phyloP scores from a whole-genome alignment of 352 stramenopile genomes.

The Globisporangium echinulatum region DNA sequence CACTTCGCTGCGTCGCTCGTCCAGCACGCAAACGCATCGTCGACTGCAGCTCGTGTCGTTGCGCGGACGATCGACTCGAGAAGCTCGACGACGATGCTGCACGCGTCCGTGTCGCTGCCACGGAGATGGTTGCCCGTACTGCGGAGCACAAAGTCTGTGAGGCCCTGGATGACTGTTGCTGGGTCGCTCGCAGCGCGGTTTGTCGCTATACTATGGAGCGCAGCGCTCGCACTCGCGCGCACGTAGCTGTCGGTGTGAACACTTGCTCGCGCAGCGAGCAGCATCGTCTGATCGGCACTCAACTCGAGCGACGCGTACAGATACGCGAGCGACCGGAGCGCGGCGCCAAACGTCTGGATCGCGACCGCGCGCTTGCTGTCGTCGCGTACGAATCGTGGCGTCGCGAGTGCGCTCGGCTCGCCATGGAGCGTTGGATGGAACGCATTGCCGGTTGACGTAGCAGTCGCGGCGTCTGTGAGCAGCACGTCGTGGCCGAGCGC shows the following conservation, averaged over 20 bases:
- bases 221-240: constrained; percentile 27
- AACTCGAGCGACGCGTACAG: constrained; percentile 43
- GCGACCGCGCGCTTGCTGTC: constrained; percentile 44
- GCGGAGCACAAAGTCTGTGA: constrained; percentile 61
- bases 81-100: constrained; percentile 27
- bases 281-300: constrained; percentile 56
- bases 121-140: constrained; percentile 30
- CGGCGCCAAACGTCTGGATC: constrained; percentile 42
- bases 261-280: constrained; percentile 42
- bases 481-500: constrained; percentile 35
- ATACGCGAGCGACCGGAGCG: constrained; percentile 31
- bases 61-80: constrained; percentile 25
- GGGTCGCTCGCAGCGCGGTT: constrained; percentile 14
- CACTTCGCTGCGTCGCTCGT: constrained; percentile 21
- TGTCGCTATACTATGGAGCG: constrained; percentile 30
- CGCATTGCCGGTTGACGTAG: too few relatives aligned
- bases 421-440: neutral
- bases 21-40: constrained; percentile 18
- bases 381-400: constrained; percentile 20
- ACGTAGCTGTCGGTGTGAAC: constrained; percentile 41
- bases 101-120: constrained; percentile 23
- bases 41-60: neutral
- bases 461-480: constrained; percentile 6
- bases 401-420: constrained; percentile 4
- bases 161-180: constrained; percentile 30